These are phyloP conservation scores for Sporothrix globosa DNA, from an alignment of 2,329 filamentous ascomycete genomes.

Conservation along the genomic window DNA sequence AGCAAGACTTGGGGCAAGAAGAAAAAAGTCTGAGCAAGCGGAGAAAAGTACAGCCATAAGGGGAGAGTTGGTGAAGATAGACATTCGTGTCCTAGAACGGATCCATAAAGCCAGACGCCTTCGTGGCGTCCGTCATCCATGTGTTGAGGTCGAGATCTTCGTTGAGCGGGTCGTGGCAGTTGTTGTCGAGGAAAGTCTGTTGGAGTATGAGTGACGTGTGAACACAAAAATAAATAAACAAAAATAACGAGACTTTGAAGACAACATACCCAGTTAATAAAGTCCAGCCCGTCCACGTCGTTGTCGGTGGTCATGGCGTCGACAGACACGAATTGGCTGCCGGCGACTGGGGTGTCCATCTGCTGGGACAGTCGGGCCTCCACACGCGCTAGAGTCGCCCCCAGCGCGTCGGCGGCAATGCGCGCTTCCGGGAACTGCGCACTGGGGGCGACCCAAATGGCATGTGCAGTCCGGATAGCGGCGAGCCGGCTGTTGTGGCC, in stretches of 20 bases:
- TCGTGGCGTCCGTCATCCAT: slow-evolving; percentile 19
- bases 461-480: not conserved
- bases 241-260: too few species aligned
- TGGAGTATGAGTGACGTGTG: too few species aligned
- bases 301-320: slow-evolving; percentile 20
- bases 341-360: not conserved
- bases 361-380: not conserved
- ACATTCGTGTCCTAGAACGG: not conserved
- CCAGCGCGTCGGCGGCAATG: slow-evolving; percentile 2
- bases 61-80: not conserved
- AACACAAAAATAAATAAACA: too few species aligned
- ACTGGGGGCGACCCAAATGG: not conserved
- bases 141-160: slow-evolving; percentile 8
- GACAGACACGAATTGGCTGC: too few species aligned
- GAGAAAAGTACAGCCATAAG: not conserved
- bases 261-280: too few species aligned
- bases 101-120: slow-evolving; percentile 1
- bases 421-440: not conserved
- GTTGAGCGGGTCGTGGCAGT: too few species aligned
- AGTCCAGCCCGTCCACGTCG: slow-evolving; percentile 14
- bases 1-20: not conserved
- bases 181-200: too few species aligned
- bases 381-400: not conserved
- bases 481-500: not conserved
- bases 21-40: not conserved